A percentile compares a stretch with the other conserved stretches of the same genome.
phyloP scores from a whole-genome alignment of 257 asterid species.

The Scutellaria galericulata region DNA sequence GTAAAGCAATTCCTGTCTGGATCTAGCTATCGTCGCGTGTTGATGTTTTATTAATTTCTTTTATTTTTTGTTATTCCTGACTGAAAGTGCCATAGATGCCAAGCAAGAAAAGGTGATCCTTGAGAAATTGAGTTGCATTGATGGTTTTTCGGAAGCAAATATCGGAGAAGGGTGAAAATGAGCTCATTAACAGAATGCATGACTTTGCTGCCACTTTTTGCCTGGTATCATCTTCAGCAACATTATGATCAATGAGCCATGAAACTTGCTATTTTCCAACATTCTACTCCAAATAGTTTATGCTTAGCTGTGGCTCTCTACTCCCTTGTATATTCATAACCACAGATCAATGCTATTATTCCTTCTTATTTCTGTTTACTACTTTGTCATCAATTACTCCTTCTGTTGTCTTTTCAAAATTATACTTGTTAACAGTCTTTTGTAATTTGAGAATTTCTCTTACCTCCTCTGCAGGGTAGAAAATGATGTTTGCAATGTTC shows the following conservation, averaged over 20 bases:
- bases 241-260: not conserved
- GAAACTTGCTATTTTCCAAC: too few relatives aligned
- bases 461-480: too few relatives aligned
- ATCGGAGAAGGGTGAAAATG: slow-evolving; percentile 28
- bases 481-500: too few relatives aligned
- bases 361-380: too few relatives aligned
- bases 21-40: not conserved
- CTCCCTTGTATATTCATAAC: not conserved
- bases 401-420: too few relatives aligned
- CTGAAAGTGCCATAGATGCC: slow-evolving; percentile 56
- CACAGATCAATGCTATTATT: too few relatives aligned
- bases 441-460: too few relatives aligned
- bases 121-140: slow-evolving; percentile 72
- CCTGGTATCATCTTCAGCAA: slow-evolving; percentile 1
- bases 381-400: too few relatives aligned
- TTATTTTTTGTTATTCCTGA: slow-evolving; percentile 49
- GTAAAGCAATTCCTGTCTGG: too few relatives aligned
- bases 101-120: slow-evolving; percentile 86
- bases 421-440: too few relatives aligned
- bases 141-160: slow-evolving; percentile 50
- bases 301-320: not conserved
- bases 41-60: slow-evolving; percentile 1
- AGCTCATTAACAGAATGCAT: not conserved
- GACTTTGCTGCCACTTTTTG: not conserved
- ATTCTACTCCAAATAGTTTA: not conserved